Base-by-base conservation (phyloP, 176 grass and related monocot species). In the Oryza coarctata region DNA sequence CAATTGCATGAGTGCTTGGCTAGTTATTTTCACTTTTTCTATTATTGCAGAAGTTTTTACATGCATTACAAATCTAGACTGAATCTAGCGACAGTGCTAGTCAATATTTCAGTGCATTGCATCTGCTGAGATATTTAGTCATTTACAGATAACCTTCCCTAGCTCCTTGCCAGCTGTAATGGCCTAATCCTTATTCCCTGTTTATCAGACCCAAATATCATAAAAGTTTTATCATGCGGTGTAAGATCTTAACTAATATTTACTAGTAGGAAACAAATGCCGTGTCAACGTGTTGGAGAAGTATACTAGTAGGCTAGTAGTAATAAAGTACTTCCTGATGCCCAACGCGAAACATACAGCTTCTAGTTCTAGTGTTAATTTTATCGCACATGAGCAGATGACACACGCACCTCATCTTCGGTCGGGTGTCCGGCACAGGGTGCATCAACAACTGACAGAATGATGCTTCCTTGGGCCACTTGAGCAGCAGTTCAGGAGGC, bases 391-490 rank as follows among this genome's bases (percentile, higher is more conserved):
- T 23, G 30, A 32, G 47, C 49, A 70, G 27, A 52, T 2, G 7
- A 17, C 20, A 65, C 3, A 65, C 66, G 34, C 63, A 99, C 96
- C 96, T 88, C 70, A 91, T 94, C 77, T 99, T 99, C 28, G 96
- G 96, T 23, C 96, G 87, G 43, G 80, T 93, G 39, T 90, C 91
- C 0, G 87, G 91, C n/a, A 74, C 71, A 22, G 96, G 96, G 80
- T 95, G 96, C 96, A 95, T 91, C n/a, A 99, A 78, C 89, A 91
- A 83, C 77, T 95, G 93, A 85, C 96, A 95, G 79, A 95, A 95
- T 28, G 96, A 94, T 39, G 93, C 96, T 84, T 99, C 96, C 84
- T 94, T 95, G 44, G 96, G 82, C 93, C 96, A 94, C 70, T 90
- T 99, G 69, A 95, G 91, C 41, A 99, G 87, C 49, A 95, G 52